These are phyloP conservation scores for Lathyrus sativus DNA, from an alignment of 306 rosid species.

Conservation along the genomic window DNA sequence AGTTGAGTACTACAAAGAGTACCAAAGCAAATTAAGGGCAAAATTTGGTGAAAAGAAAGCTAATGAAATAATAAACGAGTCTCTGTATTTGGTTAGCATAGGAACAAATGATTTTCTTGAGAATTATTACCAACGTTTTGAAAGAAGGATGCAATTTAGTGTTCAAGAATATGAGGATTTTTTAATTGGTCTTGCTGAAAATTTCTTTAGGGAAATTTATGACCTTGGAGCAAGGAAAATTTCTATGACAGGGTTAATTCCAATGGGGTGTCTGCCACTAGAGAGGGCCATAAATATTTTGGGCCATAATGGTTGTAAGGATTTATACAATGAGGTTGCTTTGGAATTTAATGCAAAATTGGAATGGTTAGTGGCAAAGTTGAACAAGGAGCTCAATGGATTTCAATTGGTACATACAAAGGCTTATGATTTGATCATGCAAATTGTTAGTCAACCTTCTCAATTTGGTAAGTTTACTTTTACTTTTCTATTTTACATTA, in stretches of 20 bases:
- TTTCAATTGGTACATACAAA: constrained; percentile 48
- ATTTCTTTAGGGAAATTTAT: constrained; percentile 49
- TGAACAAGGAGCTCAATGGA: constrained; percentile 50
- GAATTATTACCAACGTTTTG: constrained; percentile 50
- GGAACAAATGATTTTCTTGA: constrained; percentile 73
- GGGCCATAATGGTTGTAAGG: constrained; percentile 47
- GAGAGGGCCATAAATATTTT: constrained; percentile 53
- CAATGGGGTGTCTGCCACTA: constrained; percentile 72
- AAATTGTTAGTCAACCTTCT: constrained; percentile 53
- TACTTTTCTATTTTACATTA: neutral
- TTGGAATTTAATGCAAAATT: constrained; percentile 58
- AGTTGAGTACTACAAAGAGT: constrained; percentile 61
- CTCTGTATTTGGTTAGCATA: constrained; percentile 59
- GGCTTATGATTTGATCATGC: constrained; percentile 31
- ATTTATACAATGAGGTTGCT: constrained; percentile 51
- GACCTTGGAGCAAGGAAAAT: constrained; percentile 59
- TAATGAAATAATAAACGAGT: constrained; percentile 43
- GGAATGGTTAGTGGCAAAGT: constrained; percentile 42
- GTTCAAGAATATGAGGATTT: constrained; percentile 54
- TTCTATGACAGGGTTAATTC: constrained; percentile 61
- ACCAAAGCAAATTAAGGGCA: constrained; percentile 47
- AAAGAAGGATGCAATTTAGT: constrained; percentile 42
- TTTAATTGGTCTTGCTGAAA: constrained; percentile 49
- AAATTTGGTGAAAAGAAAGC: constrained; percentile 48
- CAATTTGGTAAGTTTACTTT: constrained; percentile 43